These are phyloP conservation scores for Syncephalastrum monosporum DNA, from an alignment of 371 early-diverging fungal genomes.

Conservation along the genomic window DNA sequence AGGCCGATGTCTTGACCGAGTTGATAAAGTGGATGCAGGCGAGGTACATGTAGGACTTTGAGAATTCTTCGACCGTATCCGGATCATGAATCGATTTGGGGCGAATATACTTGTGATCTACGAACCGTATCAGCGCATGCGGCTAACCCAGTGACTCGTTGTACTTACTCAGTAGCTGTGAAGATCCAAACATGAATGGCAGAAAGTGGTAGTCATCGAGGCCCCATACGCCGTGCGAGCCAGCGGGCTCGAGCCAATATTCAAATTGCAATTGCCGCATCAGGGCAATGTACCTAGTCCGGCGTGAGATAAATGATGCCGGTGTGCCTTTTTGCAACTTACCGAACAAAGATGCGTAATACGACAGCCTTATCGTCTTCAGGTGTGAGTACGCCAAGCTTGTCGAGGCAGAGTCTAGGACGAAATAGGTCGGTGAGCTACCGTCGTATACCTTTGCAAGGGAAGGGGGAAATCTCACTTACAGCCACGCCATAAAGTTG, in stretches of 20 bases:
- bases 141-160: neutral
- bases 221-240: conserved; percentile 99
- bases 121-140: neutral
- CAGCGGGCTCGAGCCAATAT: conserved; percentile 99
- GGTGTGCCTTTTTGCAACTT: neutral
- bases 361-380: conserved; percentile 77
- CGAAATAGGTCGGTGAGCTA: neutral
- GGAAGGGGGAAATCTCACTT: conserved; percentile 21
- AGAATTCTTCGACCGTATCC: conserved; percentile 83
- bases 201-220: conserved; percentile 98
- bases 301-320: conserved; percentile 1
- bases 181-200: conserved; percentile 94
- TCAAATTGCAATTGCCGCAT: conserved; percentile 88
- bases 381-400: conserved; percentile 61
- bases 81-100: conserved; percentile 87
- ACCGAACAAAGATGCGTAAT: conserved; percentile 78
- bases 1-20: conserved; percentile 63
- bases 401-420: conserved; percentile 73
- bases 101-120: conserved; percentile 75
- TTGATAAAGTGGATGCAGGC: conserved; percentile 90
- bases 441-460: neutral
- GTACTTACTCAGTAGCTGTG: conserved; percentile 75
- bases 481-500: conserved; percentile 92
- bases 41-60: conserved; percentile 90
- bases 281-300: conserved; percentile 76